Percentiles rank a stretch among this genome's conserved stretches.
Conservation (phyloP, 2,329 filamentous ascomycete genomes). For the Pyricularia pennisetigena region DNA sequence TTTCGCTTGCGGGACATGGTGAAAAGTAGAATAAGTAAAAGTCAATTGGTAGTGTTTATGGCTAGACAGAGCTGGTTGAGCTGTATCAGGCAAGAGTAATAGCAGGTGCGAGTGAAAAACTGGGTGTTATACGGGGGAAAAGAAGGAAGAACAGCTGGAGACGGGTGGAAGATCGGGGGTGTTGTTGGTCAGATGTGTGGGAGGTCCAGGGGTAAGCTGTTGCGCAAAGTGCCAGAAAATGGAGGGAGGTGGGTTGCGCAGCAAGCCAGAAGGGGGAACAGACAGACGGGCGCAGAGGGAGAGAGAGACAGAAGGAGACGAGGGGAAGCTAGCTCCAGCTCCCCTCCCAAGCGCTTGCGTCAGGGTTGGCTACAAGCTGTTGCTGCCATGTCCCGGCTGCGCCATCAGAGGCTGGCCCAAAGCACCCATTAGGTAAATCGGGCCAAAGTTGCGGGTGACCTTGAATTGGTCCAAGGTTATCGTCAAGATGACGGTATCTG, state of each 20-base stretch:
- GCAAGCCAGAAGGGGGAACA: neutral
- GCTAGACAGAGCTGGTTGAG: neutral
- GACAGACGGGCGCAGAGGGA: constrained; percentile 2
- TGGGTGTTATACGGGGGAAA: constrained; percentile 4
- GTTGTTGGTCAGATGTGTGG: constrained; percentile 3
- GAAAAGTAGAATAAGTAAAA: constrained; percentile 6
- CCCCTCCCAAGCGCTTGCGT: neutral
- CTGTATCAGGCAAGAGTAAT: constrained; percentile 1
- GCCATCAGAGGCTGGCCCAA: neutral
- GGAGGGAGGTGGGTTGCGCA: neutral
- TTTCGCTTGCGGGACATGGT: constrained; percentile 45
- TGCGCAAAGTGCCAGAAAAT: constrained; percentile 11
- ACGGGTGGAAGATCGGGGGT: constrained; percentile 11
- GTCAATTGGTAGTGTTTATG: constrained; percentile 11
- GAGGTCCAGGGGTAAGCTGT: constrained; percentile 6
- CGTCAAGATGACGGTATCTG: constrained; percentile 1
- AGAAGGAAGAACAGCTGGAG: constrained; percentile 10
- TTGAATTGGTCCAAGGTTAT: neutral
- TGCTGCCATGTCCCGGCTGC: neutral
- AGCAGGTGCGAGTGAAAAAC: constrained; percentile 9
- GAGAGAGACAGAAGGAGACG: neutral
- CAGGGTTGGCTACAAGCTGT: neutral
- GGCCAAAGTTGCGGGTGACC: constrained; percentile 2
- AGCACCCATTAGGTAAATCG: neutral
- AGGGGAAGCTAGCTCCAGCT: neutral